phyloP scores from a whole-genome alignment of 345 rosid genomes.

The Acer campestre region DNA sequence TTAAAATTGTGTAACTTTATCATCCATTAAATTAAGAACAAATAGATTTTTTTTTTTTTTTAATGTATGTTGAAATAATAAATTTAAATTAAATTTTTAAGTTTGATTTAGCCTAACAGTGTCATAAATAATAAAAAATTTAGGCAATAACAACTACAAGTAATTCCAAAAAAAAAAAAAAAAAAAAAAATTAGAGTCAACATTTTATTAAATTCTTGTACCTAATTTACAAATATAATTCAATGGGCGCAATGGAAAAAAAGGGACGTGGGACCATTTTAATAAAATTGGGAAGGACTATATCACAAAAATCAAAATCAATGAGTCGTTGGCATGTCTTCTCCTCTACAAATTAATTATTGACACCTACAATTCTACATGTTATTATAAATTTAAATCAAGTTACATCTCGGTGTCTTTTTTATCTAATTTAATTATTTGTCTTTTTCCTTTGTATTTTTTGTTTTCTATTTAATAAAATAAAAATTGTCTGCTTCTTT shows the following conservation, averaged over 20 bases:
- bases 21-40: no score
- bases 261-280: neutral
- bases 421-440: neutral
- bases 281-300: neutral
- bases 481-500: no score
- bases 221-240: neutral
- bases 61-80: no score
- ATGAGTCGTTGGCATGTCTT: neutral
- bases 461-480: neutral
- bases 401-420: neutral
- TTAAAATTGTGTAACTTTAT: no score
- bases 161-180: no score
- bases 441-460: no score
- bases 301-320: neutral
- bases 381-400: neutral
- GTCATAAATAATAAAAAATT: no score
- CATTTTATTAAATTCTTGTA: neutral
- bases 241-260: neutral
- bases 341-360: neutral
- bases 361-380: neutral
- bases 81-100: no score
- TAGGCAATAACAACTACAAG: no score
- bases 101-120: no score
- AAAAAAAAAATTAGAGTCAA: neutral
- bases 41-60: no score